phyloP scores from a whole-genome alignment of 78 protist species.

The Planoprotostelium fungivorum region DNA sequence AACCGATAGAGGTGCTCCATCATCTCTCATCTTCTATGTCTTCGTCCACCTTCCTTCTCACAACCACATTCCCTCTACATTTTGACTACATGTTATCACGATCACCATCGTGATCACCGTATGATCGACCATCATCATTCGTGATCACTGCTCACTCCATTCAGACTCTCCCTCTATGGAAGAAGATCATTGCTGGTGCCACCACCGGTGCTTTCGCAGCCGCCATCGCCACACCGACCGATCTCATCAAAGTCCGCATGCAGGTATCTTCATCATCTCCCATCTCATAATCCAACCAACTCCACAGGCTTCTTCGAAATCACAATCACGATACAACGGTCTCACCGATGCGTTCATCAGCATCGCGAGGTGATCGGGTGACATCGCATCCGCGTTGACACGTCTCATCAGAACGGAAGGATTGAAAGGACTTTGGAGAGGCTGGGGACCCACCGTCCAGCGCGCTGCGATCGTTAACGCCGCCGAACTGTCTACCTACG shows the following conservation, averaged over 20 bases:
- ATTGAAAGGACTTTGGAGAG: conserved; percentile 32
- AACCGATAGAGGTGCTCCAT: conserved; percentile 52
- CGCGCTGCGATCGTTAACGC: conserved; percentile 60
- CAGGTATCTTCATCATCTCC: too few species aligned
- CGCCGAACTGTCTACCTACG: conserved; percentile 44
- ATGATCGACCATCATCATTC: background rate
- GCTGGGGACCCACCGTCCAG: conserved; percentile 40
- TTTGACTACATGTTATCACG: conserved; percentile 15
- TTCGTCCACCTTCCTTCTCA: too few species aligned
- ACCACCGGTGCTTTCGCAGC: conserved; percentile 55
- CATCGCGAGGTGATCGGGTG: conserved; percentile 8
- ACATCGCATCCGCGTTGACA: too few species aligned
- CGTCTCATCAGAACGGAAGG: conserved; percentile 28
- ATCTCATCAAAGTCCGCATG: conserved; percentile 60
- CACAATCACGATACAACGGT: conserved; percentile 22
- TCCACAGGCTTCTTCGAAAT: too few species aligned
- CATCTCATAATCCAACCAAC: too few species aligned
- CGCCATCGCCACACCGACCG: conserved; percentile 58
- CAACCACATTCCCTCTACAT: too few species aligned
- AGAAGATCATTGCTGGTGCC: conserved; percentile 35
- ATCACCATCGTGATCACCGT: background rate
- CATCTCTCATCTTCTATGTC: conserved; percentile 20
- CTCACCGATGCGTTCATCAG: conserved; percentile 23
- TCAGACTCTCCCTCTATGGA: background rate
- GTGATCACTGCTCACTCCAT: background rate